Evolutionary conservation across 2,329 filamentous ascomycete genomes (phyloP), one percentile per base, ranked within the genome.

Genomic region (Chaetomium globosum): DNA sequence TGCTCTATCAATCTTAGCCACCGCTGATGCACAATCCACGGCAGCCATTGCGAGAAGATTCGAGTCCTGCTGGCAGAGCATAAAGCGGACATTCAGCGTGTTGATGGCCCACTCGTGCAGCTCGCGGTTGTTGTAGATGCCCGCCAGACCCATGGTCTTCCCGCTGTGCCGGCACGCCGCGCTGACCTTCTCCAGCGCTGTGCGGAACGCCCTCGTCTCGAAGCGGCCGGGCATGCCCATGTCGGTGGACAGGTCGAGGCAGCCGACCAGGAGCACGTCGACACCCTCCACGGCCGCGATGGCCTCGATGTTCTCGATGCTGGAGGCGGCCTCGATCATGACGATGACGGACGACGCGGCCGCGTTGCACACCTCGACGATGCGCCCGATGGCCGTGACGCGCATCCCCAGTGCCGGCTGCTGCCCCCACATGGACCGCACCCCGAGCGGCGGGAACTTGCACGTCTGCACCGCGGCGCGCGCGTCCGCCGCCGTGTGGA

Each of bases 51-150:
- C 53, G 30, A 56, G 33, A 9, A 56, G 33, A 8, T 56, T 56
- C 16, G 53, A 56, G 31, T 56, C 53, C 13, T 56, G 53, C 53
- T 56, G 53, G n/a, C 53, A 56, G 16, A 56, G 53, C 19, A 56
- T 56, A 8, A 56, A 56, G 8, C 53, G 53, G 8, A 56, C 53
- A 16, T 28, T 28, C 3, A 56, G 10, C 30, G 53, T 56, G 33
- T 56, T 56, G 31, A 56, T 56, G n/a, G 53, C 53, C 53, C 53
- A 56, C 16, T 56, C 53, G 21, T 56, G 53, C 19, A 56, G 30
- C 30, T 56, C 53, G 16, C 53, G 53, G 26, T 56, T 56, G 33
- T 56, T 56, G 53, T 56, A 56, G 33, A 56, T 36, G 19, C 53
- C 53, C 9, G 53, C 53, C 19, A 56, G 23, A 2, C 53, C 53